A percentile compares a stretch with the other conserved stretches of the same genome.
phyloP scores from a whole-genome alignment of 345 rosid genomes.

The Arabis hirsuta region DNA sequence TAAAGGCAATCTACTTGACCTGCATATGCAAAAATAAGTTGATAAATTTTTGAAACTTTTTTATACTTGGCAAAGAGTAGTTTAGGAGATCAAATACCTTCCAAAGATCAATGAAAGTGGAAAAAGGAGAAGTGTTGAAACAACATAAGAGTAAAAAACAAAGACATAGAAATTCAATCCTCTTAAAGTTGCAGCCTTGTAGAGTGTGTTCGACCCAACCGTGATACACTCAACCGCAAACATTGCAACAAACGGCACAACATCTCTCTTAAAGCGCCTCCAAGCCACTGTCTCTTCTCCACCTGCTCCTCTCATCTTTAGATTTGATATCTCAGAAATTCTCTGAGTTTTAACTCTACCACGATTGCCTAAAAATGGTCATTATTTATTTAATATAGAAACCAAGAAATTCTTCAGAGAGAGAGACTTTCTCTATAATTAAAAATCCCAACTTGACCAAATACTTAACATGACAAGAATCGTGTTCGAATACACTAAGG shows the following conservation, averaged over 20 bases:
- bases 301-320: constrained; percentile 4
- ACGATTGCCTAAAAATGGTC: no score
- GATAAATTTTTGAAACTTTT: not conserved
- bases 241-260: constrained; percentile 45
- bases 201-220: constrained; percentile 42
- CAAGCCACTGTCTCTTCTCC: constrained; percentile 32
- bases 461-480: not conserved
- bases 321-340: not conserved
- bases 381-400: not conserved
- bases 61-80: not conserved
- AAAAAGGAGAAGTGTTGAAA: constrained; percentile 34
- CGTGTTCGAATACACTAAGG: not conserved
- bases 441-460: constrained; percentile 1
- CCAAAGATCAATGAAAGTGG: constrained; percentile 32
- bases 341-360: not conserved
- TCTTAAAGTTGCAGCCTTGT: constrained; percentile 46
- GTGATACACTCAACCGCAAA: constrained; percentile 30
- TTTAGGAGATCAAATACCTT: constrained; percentile 18
- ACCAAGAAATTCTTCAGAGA: not conserved
- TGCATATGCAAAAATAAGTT: constrained; percentile 22
- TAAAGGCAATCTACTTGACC: constrained; percentile 32
- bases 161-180: constrained; percentile 49
- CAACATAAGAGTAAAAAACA: constrained; percentile 35
- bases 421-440: not conserved
- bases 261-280: constrained; percentile 31